A percentile compares a stretch with the other conserved stretches of the same genome.
Evolutionary conservation across 2,329 filamentous ascomycete genomes (phyloP).

Genomic region (Penicillium hordei): DNA sequence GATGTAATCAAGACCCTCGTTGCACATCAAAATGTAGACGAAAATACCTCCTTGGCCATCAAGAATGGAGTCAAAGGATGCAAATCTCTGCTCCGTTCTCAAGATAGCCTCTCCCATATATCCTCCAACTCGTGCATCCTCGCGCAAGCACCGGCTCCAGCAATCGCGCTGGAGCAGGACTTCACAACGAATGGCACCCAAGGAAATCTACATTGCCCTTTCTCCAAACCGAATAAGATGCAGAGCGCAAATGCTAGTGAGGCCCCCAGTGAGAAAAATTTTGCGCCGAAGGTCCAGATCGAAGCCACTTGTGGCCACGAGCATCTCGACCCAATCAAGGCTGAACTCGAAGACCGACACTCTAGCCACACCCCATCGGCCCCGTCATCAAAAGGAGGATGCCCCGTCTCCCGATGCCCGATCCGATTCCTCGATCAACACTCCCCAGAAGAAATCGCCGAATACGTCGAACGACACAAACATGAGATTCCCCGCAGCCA

Average conservation of each 20-base stretch:
- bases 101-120: conserved; percentile 31
- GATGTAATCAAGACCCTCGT: conserved; percentile 57
- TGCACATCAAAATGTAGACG: conserved; percentile 66
- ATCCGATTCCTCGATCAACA: conserved; percentile 92
- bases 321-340: conserved; percentile 59
- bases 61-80: conserved; percentile 43
- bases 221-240: conserved; percentile 57
- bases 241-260: conserved; percentile 31
- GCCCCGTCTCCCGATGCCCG: conserved; percentile 70
- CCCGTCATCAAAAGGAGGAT: conserved; percentile 61
- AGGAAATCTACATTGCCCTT: conserved; percentile 78
- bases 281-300: conserved; percentile 42
- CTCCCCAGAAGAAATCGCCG: conserved; percentile 86
- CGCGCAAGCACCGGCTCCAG: conserved; percentile 55
- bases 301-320: conserved; percentile 52
- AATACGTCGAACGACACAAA: conserved; percentile 93
- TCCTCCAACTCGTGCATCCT: conserved; percentile 43
- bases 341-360: conserved; percentile 46
- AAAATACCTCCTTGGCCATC: conserved; percentile 46
- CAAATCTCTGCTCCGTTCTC: conserved; percentile 36
- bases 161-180: conserved; percentile 76
- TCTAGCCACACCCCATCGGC: conserved; percentile 43
- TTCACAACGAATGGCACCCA: conserved; percentile 84
- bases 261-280: conserved; percentile 40
- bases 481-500: conserved; percentile 92